Evolutionary conservation across 2,329 filamentous ascomycete genomes (phyloP), one percentile per base, ranked within the genome.

Genomic region (Didymellaceae sp.): DNA sequence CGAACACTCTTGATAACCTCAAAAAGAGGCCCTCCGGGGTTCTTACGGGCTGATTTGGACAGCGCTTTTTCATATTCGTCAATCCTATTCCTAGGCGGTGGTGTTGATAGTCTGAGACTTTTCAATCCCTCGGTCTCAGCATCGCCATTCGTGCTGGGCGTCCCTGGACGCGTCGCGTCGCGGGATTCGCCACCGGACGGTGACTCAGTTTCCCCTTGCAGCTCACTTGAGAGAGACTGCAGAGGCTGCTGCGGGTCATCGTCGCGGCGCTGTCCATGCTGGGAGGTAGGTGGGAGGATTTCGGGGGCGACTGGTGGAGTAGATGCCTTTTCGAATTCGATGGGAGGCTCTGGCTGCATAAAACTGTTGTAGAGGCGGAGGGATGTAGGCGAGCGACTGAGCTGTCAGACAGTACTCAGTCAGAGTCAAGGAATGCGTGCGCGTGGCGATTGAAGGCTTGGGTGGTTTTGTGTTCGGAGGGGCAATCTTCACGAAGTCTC

Each of bases 291-390:
- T 57, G 37, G 38, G 59, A 48, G 57, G 67, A 63, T 65, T 73
- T 59, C 63, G 65, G 65, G 62, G 70, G 62, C 66, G 68, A 66
- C 62, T 75, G 67, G 57, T 75, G 67, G 57, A 60, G 70, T 65
- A 54, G 68, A 66, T 63, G 71, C 73, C 72, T 75, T 75, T 74
- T 77, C 76, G 68, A 71, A 75, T 71, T 74, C 74, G 75, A 78
- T 73, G 67, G 76, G 66, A 65, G 77, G 74, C 81, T 81, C 83
- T 79, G 84, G 73, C 80, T 84, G 84, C 84, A 87, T 87, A 86
- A 81, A 86, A 86, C 71, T 68, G 69, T 72, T 68, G 64, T 61
- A 58, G 58, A 59, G 62, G 61, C 66, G 52, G 52, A 58, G 53
- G 58, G 59, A 51, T 57, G 62, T 59, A 61, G 60, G 61, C 58